A percentile compares a stretch with the other conserved stretches of the same genome.
These are phyloP conservation scores for Aspergillus sp. DNA, from an alignment of 2,329 filamentous ascomycete species.

Conservation along the genomic window DNA sequence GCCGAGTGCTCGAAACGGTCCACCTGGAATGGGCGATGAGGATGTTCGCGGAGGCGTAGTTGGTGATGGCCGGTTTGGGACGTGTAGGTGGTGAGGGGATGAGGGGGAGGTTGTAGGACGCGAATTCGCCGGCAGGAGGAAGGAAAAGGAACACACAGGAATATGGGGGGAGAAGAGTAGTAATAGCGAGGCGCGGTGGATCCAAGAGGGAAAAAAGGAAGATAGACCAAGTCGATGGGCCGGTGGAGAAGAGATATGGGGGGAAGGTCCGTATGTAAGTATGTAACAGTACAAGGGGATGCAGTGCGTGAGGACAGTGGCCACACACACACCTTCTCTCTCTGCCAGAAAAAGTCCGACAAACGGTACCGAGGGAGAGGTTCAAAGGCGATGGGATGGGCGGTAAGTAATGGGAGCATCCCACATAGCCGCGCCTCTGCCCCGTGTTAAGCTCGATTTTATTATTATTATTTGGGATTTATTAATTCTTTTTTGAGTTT, in stretches of 20 bases:
- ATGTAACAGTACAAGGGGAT: constrained; percentile 24
- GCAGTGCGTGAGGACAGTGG: constrained; percentile 16
- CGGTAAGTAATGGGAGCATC: constrained; percentile 23
- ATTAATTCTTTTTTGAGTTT: constrained; percentile 8
- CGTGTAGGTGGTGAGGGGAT: constrained; percentile 23
- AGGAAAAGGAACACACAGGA: constrained; percentile 19
- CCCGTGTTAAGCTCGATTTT: constrained; percentile 17
- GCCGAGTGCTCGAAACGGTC: neutral
- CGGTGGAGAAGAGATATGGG: constrained; percentile 23
- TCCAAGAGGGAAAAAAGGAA: constrained; percentile 22
- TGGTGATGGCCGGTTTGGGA: constrained; percentile 19
- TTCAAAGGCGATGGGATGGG: constrained; percentile 20
- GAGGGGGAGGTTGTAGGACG: constrained; percentile 21
- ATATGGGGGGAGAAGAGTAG: constrained; percentile 26
- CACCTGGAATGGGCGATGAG: constrained; percentile 3
- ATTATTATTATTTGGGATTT: constrained; percentile 4
- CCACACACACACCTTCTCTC: constrained; percentile 12
- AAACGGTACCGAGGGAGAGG: constrained; percentile 27
- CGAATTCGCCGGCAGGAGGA: constrained; percentile 18
- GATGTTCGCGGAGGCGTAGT: constrained; percentile 8
- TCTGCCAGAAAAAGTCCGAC: constrained; percentile 16
- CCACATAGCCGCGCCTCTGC: constrained; percentile 19
- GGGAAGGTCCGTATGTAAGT: constrained; percentile 19
- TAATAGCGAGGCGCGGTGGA: constrained; percentile 19
- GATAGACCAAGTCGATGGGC: constrained; percentile 21